Evolutionary conservation across 2,329 filamentous ascomycete species (phyloP).

Genomic region (Geosmithia morbida): DNA sequence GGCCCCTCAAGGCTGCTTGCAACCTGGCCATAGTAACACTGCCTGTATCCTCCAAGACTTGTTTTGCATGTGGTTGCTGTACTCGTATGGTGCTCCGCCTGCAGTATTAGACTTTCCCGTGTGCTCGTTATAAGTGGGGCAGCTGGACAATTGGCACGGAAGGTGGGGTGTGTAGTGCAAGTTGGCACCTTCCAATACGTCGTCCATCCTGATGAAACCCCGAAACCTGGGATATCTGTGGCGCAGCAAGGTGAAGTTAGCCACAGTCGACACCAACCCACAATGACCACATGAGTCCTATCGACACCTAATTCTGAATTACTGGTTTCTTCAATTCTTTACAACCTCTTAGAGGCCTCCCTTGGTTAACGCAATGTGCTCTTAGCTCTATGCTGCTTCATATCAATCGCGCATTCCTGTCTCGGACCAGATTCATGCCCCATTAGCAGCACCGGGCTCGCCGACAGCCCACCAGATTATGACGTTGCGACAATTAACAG

Average conservation of each 20-base stretch:
- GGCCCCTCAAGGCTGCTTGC: too few relatives aligned
- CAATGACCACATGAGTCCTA: background rate
- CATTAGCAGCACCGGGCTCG: background rate
- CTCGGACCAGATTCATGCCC: too few relatives aligned
- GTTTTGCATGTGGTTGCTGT: background rate
- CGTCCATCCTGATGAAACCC: background rate
- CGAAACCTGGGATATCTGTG: background rate
- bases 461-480: background rate
- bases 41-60: too few relatives aligned
- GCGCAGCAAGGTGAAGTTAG: background rate
- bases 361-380: background rate
- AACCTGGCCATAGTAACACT: too few relatives aligned
- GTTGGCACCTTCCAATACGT: background rate
- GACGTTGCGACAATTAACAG: background rate
- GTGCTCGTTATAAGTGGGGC: background rate
- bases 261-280: background rate
- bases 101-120: background rate
- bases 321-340: background rate
- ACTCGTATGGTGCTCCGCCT: background rate
- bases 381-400: background rate
- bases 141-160: background rate
- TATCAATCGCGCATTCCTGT: background rate
- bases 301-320: background rate
- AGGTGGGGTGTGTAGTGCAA: background rate
- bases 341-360: background rate